These are phyloP conservation scores for Parastagonospora avenae DNA, from an alignment of 2,329 filamentous ascomycete genomes.

Conservation along the genomic window DNA sequence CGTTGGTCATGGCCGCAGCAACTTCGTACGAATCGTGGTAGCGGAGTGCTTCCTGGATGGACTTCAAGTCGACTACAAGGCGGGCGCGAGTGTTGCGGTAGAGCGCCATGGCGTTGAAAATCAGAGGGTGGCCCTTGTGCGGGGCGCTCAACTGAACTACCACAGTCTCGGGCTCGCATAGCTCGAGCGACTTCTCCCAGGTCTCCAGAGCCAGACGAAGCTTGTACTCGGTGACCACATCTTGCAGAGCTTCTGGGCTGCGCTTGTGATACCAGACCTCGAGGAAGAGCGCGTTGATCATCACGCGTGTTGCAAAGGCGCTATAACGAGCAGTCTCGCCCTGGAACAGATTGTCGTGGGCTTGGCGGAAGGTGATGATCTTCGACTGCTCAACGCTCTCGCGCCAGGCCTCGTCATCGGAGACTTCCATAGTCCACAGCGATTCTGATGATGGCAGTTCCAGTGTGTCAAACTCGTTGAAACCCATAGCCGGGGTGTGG, in stretches of 20 bases:
- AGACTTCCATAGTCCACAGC: constrained; percentile 84
- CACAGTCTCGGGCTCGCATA: constrained; percentile 89
- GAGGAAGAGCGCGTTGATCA: constrained; percentile 98
- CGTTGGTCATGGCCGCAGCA: constrained; percentile 92
- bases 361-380: constrained; percentile 86
- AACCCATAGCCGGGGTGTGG: constrained; percentile 95
- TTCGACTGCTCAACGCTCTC: constrained; percentile 74
- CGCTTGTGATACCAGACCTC: constrained; percentile 99
- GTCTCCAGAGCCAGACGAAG: constrained; percentile 92
- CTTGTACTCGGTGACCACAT: constrained; percentile 98
- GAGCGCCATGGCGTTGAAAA: constrained; percentile 98
- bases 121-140: constrained; percentile 92
- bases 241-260: constrained; percentile 94
- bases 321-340: constrained; percentile 90
- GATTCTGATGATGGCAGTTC: constrained; percentile 92
- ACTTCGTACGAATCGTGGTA: constrained; percentile 98
- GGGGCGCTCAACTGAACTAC: constrained; percentile 89
- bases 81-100: constrained; percentile 92
- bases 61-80: constrained; percentile 92
- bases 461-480: constrained; percentile 95
- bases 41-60: constrained; percentile 91
- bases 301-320: constrained; percentile 93
- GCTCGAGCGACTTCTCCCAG: constrained; percentile 96
- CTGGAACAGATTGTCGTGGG: constrained; percentile 94
- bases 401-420: constrained; percentile 82